Evolutionary conservation across 495 filamentous ascomycete species (phyloP), one percentile per base, ranked within the genome.

Genomic region (Chaetomium fimeti): DNA sequence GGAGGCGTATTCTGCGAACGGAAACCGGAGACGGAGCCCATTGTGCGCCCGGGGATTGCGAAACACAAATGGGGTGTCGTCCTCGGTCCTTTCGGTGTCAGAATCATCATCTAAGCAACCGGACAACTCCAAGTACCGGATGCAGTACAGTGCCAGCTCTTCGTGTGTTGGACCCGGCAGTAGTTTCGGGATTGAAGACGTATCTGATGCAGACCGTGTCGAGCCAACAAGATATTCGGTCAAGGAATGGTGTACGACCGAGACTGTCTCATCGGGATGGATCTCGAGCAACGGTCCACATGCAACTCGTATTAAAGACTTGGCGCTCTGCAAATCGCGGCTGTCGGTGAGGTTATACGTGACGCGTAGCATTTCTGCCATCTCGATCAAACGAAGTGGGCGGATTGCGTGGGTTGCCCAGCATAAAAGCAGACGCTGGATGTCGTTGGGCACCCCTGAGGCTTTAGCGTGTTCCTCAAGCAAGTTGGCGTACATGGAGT

Each of bases 241-340:
- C 27, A 84, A 77, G n/a, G 82, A 83, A 66, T 84, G 83, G 52
- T 85, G 83, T 32, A 84, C 72, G 6, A 84, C 73, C 16, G 66
- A 77, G 20, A 84, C 72, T 0, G 79, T 81, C 63, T 84, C 82
- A 54, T 84, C 79, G 16, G 73, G 70, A 3, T 79, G 69, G 28
- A 84, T 75, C 60, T 84, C 78, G 0, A 85, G 72, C 28, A 85
- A 69, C 13, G 82, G 80, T 4, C 82, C 83, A 68, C 81, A 83
- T 27, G 68, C 69, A 12, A 59, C 55, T n/a, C 70, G 62, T 4
- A 77, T 62, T 3, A 73, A 49, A 0, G 62, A 38, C 62, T 76
- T 78, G 36, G 72, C 64, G 1, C 56, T 64, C 49, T 70, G 68
- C 12, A 65, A 40, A 2, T 66, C 63, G 9, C 48, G 38, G 43